Evolutionary conservation across 306 rosid genomes (phyloP).

Genomic region (Malus orientalis): DNA sequence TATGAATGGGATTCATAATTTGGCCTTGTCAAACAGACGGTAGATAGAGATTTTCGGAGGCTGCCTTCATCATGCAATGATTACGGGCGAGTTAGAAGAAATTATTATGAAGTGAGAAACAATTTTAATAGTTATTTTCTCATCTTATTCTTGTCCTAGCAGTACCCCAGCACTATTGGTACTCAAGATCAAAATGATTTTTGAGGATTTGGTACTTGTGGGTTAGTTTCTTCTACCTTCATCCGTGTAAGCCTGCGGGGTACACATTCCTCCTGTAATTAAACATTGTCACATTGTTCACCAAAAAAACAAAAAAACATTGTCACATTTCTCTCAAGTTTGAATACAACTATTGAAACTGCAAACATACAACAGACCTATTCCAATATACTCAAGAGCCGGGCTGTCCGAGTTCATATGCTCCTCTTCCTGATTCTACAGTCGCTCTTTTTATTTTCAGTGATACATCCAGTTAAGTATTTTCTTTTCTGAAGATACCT

Average conservation of each 20-base stretch:
- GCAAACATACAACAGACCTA: not conserved
- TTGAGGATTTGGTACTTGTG: not conserved
- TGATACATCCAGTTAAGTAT: too few relatives aligned
- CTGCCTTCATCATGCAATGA: not conserved
- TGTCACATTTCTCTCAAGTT: not conserved
- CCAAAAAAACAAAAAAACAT: too few relatives aligned
- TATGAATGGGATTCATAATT: not conserved
- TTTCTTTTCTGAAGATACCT: not conserved
- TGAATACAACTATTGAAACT: not conserved
- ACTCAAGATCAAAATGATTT: not conserved
- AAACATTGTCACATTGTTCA: not conserved
- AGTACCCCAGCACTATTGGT: not conserved
- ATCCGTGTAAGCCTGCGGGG: not conserved
- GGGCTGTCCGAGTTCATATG: not conserved
- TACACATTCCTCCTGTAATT: not conserved
- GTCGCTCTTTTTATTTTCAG: not conserved
- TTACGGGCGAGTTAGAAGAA: not conserved
- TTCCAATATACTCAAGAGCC: not conserved
- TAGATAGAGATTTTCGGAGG: not conserved
- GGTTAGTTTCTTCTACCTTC: not conserved
- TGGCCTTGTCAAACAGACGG: not conserved
- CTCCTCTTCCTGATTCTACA: not conserved
- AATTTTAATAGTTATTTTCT: not conserved
- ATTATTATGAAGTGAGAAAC: not conserved
- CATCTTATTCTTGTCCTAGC: not conserved